These are phyloP conservation scores for Nitzschia putrida DNA, from an alignment of 108 stramenopile species.

Conservation along the genomic window DNA sequence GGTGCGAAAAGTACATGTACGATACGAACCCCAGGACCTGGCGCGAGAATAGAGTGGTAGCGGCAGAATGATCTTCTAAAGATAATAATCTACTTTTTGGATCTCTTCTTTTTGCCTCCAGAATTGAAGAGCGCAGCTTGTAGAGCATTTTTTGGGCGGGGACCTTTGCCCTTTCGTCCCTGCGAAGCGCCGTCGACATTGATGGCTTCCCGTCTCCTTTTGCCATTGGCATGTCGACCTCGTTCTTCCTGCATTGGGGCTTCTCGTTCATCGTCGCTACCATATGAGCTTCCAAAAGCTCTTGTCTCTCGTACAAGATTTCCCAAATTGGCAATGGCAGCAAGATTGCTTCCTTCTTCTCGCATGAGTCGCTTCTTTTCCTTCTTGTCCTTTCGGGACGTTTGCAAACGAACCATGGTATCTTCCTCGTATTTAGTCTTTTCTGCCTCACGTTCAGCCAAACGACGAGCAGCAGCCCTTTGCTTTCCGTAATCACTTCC, in stretches of 20 bases:
- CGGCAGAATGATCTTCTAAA: neutral
- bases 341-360: slow-evolving; percentile 77
- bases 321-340: slow-evolving; percentile 75
- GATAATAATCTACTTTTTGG: slow-evolving; percentile 17
- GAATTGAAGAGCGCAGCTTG: slow-evolving; percentile 65
- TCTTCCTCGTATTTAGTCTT: slow-evolving; percentile 76
- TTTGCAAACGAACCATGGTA: slow-evolving; percentile 74
- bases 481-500: slow-evolving; percentile 75
- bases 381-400: slow-evolving; percentile 75
- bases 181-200: slow-evolving; percentile 27
- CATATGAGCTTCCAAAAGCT: slow-evolving; percentile 42
- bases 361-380: slow-evolving; percentile 77
- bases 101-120: slow-evolving; percentile 18
- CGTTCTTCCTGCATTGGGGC: neutral
- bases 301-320: slow-evolving; percentile 66
- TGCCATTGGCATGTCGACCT: slow-evolving; percentile 51
- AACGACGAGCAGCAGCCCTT: slow-evolving; percentile 57
- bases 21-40: slow-evolving; percentile 14
- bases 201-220: slow-evolving; percentile 51
- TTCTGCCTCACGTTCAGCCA: slow-evolving; percentile 68
- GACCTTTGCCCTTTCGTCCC: slow-evolving; percentile 27
- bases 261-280: slow-evolving; percentile 28
- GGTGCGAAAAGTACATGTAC: slow-evolving; percentile 41
- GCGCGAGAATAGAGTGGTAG: slow-evolving; percentile 25
- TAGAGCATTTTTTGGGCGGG: slow-evolving; percentile 51